Evolutionary conservation across 2,329 filamentous ascomycete genomes (phyloP).

Genomic region (Tolypocladium ovalisporum): DNA sequence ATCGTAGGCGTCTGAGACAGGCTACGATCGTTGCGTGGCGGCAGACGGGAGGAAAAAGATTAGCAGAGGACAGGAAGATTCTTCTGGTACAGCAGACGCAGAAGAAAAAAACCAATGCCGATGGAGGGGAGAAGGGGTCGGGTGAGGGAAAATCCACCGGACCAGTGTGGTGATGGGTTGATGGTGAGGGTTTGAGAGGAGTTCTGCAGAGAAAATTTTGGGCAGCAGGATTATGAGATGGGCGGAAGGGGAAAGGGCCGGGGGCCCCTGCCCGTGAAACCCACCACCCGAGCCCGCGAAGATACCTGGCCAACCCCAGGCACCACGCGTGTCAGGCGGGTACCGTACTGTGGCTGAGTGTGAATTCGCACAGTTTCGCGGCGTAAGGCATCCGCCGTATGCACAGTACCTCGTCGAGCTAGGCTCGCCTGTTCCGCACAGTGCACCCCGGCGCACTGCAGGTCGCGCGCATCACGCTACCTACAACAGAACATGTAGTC

Average conservation of each 20-base stretch:
- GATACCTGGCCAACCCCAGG: background rate
- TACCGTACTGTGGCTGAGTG: background rate
- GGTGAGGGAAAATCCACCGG: conserved; percentile 22
- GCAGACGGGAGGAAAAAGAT: conserved; percentile 10
- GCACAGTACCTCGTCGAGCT: background rate
- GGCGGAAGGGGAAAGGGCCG: conserved; percentile 18
- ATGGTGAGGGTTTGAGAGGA: conserved; percentile 25
- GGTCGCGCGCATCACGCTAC: background rate
- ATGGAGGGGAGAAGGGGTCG: conserved; percentile 18
- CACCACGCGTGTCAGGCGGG: background rate
- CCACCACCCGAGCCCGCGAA: background rate
- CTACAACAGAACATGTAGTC: too few relatives aligned
- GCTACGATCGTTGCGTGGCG: conserved; percentile 21
- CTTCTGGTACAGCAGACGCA: conserved; percentile 20
- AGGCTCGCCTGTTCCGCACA: background rate
- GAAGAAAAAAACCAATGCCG: conserved; percentile 20
- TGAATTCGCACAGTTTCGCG: background rate
- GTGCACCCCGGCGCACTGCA: background rate
- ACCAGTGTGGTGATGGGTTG: conserved; percentile 22
- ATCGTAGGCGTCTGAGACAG: conserved; percentile 18
- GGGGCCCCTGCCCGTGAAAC: conserved; percentile 1
- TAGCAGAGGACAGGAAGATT: conserved; percentile 14
- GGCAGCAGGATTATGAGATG: conserved; percentile 24
- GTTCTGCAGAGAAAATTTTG: conserved; percentile 24
- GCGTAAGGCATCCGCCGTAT: rapidly evolving